phyloP scores from a whole-genome alignment of 192 early-diverging fungal genomes.

The Coemansia sp. region DNA sequence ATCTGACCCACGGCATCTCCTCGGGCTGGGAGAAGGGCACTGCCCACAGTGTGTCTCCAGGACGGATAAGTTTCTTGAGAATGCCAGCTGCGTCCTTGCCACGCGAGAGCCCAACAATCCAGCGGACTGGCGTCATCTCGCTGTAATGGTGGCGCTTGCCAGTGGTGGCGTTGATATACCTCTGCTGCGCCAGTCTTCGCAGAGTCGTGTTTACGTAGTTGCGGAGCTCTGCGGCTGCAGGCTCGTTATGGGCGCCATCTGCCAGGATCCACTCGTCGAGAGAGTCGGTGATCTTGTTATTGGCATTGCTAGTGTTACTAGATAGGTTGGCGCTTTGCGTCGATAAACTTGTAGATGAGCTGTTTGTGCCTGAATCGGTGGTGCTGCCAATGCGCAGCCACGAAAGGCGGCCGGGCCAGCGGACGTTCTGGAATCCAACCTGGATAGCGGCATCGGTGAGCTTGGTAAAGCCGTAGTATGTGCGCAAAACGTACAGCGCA shows the following conservation, averaged over 20 bases:
- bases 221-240: constrained; percentile 67
- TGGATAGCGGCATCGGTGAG: constrained; percentile 60
- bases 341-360: neutral
- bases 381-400: constrained; percentile 51
- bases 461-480: constrained; percentile 36
- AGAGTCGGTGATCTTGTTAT: constrained; percentile 7
- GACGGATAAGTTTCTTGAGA: constrained; percentile 60
- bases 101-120: constrained; percentile 76
- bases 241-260: constrained; percentile 91
- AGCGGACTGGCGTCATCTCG: constrained; percentile 57
- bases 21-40: constrained; percentile 76
- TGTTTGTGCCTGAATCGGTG: constrained; percentile 8
- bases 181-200: constrained; percentile 33
- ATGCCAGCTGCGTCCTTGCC: constrained; percentile 70
- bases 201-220: constrained; percentile 65
- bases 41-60: constrained; percentile 66
- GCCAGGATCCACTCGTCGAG: constrained; percentile 64
- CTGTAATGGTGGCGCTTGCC: constrained; percentile 5
- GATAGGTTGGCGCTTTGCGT: neutral
- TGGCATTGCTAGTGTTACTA: neutral
- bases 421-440: constrained; percentile 65
- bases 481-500: constrained; percentile 60
- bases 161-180: constrained; percentile 23
- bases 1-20: constrained; percentile 87
- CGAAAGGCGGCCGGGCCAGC: constrained; percentile 87